Conservation (phyloP, 208 protist species). For the Wallacemonas sp. region DNA sequence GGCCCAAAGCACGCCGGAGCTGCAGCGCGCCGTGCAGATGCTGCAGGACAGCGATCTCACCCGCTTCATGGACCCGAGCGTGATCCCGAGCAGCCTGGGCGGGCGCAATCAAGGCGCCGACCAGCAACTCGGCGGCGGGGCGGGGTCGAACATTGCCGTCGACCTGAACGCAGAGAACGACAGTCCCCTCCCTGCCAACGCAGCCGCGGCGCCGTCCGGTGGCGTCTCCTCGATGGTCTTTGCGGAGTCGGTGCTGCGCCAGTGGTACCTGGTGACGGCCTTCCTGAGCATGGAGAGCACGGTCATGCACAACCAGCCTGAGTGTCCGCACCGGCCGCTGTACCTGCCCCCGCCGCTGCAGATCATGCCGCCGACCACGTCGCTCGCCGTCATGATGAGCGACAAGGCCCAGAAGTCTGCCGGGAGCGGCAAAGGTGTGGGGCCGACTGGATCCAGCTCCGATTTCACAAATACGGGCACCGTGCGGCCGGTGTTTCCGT, state of each 20-base stretch:
- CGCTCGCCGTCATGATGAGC: constrained; percentile 12
- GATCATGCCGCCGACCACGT: constrained; percentile 18
- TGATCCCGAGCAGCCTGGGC: constrained; percentile 51
- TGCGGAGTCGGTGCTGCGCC: constrained; percentile 65
- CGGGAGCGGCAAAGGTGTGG: too few species aligned
- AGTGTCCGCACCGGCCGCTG: constrained; percentile 33
- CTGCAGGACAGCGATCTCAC: constrained; percentile 46
- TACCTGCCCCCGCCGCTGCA: constrained; percentile 38
- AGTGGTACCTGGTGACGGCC: constrained; percentile 71
- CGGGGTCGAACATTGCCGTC: background rate
- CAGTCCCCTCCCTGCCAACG: too few species aligned
- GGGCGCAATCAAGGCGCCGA: constrained; percentile 25
- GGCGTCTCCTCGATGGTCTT: constrained; percentile 28
- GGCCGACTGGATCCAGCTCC: too few species aligned
- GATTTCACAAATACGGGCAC: too few species aligned
- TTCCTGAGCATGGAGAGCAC: constrained; percentile 38
- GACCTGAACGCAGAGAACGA: background rate
- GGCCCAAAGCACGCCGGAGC: constrained; percentile 22
- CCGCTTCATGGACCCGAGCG: constrained; percentile 43
- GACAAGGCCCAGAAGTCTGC: too few species aligned
- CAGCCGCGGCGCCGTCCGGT: too few species aligned
- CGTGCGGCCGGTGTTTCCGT: constrained; percentile 3
- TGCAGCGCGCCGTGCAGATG: constrained; percentile 51
- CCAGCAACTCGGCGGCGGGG: constrained; percentile 6
- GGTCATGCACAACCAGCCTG: constrained; percentile 4